These are phyloP conservation scores for Metschnikowia shivogae DNA, from an alignment of 805 yeast species.

Conservation along the genomic window DNA sequence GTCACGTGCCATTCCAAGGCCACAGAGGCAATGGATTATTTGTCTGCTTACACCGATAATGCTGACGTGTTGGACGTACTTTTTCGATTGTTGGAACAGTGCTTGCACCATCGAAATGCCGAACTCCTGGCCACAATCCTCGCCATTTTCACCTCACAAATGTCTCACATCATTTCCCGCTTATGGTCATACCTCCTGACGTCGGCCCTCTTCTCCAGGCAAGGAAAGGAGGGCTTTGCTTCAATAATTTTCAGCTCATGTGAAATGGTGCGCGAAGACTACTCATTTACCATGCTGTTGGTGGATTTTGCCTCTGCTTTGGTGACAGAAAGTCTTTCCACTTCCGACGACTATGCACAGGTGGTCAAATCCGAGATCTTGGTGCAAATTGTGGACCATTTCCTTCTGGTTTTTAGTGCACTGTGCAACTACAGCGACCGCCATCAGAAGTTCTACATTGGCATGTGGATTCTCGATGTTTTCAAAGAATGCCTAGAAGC, in stretches of 20 bases:
- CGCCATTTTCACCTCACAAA: constrained; percentile 46
- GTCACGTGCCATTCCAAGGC: constrained; percentile 36
- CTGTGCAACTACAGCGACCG: constrained; percentile 62
- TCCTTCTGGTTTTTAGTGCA: constrained; percentile 65
- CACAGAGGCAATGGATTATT: constrained; percentile 30
- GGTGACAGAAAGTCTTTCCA: constrained; percentile 45
- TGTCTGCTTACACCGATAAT: constrained; percentile 47
- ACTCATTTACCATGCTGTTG: constrained; percentile 56
- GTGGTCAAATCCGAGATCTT: constrained; percentile 50
- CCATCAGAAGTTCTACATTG: constrained; percentile 58
- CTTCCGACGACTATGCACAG: constrained; percentile 29
- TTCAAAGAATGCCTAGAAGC: constrained; percentile 52
- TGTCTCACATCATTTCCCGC: constrained; percentile 51
- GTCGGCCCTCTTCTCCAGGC: constrained; percentile 59
- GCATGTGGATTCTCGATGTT: constrained; percentile 48
- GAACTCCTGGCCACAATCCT: constrained; percentile 43
- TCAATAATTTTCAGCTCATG: constrained; percentile 61
- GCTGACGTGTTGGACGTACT: constrained; percentile 61
- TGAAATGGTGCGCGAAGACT: constrained; percentile 68
- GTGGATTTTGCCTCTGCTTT: constrained; percentile 53
- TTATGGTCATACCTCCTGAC: constrained; percentile 77
- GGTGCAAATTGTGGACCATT: constrained; percentile 49
- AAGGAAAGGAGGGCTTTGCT: constrained; percentile 60
- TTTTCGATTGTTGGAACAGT: constrained; percentile 63
- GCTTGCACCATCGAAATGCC: constrained; percentile 53